Conservation (phyloP, 1,139 yeast species). For the Yamadazyma taylorii region DNA sequence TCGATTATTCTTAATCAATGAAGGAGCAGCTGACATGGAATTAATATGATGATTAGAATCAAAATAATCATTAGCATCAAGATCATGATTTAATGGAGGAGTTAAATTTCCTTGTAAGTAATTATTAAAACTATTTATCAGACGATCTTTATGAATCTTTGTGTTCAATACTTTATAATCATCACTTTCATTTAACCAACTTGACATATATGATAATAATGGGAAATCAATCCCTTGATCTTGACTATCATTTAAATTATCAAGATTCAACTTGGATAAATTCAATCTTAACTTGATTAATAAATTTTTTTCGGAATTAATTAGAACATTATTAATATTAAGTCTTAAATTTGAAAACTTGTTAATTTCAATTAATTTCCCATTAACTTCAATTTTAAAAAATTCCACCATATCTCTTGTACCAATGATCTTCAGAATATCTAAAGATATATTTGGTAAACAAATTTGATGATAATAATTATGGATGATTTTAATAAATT, state of each 20-base stretch:
- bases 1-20: conserved; percentile 5
- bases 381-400: conserved; percentile 26
- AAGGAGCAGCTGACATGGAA: background rate
- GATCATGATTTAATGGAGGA: conserved; percentile 15
- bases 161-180: conserved; percentile 18
- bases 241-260: conserved; percentile 11
- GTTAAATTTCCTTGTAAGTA: conserved; percentile 15
- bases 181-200: conserved; percentile 18
- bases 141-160: conserved; percentile 14
- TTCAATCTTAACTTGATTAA: conserved; percentile 14
- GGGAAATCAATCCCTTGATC: conserved; percentile 17
- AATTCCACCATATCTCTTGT: conserved; percentile 21
- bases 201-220: conserved; percentile 16
- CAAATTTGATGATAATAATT: conserved; percentile 19
- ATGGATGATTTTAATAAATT: conserved; percentile 16
- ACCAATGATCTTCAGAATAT: conserved; percentile 21
- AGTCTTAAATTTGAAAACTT: conserved; percentile 18
- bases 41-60: no score
- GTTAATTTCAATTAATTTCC: conserved; percentile 17
- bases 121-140: conserved; percentile 6
- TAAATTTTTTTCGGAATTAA: conserved; percentile 14
- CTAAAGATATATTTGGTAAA: conserved; percentile 21
- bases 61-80: background rate
- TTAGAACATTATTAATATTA: conserved; percentile 13
- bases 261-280: conserved; percentile 15